A percentile compares a stretch with the other conserved stretches of the same genome.
phyloP scores from a whole-genome alignment of 2,329 filamentous ascomycete genomes.

The Emmonsiellopsis sp. region DNA sequence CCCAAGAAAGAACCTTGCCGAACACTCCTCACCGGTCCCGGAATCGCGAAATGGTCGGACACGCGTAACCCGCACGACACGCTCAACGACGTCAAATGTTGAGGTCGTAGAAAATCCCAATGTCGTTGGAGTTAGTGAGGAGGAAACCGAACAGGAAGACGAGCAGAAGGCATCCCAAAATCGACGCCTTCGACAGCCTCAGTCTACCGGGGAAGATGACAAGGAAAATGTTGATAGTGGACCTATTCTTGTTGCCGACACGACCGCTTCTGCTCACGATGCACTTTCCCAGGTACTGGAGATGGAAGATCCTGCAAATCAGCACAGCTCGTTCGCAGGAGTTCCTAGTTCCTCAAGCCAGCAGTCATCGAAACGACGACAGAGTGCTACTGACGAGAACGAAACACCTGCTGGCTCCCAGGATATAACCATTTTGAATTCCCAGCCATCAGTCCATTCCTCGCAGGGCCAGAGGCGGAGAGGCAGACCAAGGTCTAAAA shows the following conservation, averaged over 20 bases:
- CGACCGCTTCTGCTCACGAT: slow-evolving; percentile 26
- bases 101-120: slow-evolving; percentile 16
- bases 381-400: not conserved
- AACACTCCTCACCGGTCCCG: not conserved
- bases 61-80: not conserved
- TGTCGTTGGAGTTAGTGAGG: slow-evolving; percentile 26
- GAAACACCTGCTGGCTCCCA: not conserved
- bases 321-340: not conserved
- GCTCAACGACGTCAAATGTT: slow-evolving; percentile 8
- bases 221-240: slow-evolving; percentile 37
- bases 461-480: not conserved
- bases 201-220: slow-evolving; percentile 33
- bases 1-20: not conserved
- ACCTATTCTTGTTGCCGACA: slow-evolving; percentile 19
- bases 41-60: not conserved
- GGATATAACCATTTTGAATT: slow-evolving; percentile 5
- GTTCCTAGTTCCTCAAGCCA: not conserved
- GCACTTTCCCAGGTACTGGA: slow-evolving; percentile 30
- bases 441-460: slow-evolving; percentile 2
- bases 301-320: slow-evolving; percentile 16
- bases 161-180: slow-evolving; percentile 20
- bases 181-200: slow-evolving; percentile 20
- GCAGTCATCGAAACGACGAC: not conserved
- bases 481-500: not conserved
- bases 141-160: slow-evolving; percentile 41